Evolutionary conservation across 2,329 filamentous ascomycete genomes (phyloP), one percentile per base, ranked within the genome.

Genomic region (Fusarium sterilihyphosum): DNA sequence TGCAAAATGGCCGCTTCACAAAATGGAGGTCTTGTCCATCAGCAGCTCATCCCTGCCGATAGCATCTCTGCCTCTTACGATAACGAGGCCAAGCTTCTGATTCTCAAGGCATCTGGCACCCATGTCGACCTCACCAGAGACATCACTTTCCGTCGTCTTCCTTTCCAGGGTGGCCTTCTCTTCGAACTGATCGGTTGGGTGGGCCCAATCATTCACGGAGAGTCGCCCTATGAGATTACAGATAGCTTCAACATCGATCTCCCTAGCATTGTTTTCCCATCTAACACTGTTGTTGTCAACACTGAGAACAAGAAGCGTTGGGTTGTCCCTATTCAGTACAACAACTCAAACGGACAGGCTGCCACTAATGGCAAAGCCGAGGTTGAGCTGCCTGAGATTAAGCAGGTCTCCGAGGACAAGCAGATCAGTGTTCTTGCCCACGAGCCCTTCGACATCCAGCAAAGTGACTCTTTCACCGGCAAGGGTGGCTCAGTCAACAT

Each of bases 201-300:
- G 2, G 68, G 65, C 18, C 67, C 68, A 16, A n/a, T 69, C 26
- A n/a, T 71, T 12, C 24, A 12, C 0, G 29, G 53, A 11, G 40
- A 65, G 8, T 69, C 68, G 4, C 54, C 59, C 26, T 71, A 71
- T 26, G 46, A 62, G 5, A 37, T 60, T 24, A 65, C 47, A 14
- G 33, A 69, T 13, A 59, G 40, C 18, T 56, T 71, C 65, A 65
- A 60, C 31, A 71, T 71, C 8, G 18, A 65, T 2, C 68, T 71
- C 29, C 65, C 68, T 17, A 68, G 31, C 49, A 22, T 18, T 4
- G 40, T 38, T 46, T 33, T 43, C 33, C 68, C 68, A 7, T 69
- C 65, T 18, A 65, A 71, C 18, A 71, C 59, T n/a, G 54, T 71
- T 12, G 41, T 71, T 26, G 29, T 71, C 53, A 68, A 71, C 59